Evolutionary conservation across 345 rosid species (phyloP).

Genomic region (Nephelium lappaceum): DNA sequence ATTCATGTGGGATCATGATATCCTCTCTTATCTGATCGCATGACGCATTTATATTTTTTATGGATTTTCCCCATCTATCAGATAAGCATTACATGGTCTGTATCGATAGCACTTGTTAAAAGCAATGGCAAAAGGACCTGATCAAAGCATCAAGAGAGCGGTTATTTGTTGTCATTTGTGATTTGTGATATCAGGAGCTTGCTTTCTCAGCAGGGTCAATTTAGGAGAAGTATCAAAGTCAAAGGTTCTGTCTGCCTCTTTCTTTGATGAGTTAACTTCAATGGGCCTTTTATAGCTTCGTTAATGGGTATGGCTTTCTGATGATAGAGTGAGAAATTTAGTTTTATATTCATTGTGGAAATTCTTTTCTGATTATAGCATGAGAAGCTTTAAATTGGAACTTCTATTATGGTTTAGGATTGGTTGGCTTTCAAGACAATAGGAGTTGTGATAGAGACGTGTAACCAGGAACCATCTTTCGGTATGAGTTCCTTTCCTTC

Average conservation of each 20-base stretch:
- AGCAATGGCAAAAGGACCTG: constrained; percentile 63
- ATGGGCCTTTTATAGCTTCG: too few species aligned
- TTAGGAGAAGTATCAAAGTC: neutral
- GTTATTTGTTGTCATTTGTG: constrained; percentile 53
- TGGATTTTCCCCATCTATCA: neutral
- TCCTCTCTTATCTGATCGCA: neutral
- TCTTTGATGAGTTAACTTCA: constrained; percentile 65
- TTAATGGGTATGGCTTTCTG: too few species aligned
- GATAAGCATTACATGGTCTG: constrained; percentile 21
- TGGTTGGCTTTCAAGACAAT: too few species aligned
- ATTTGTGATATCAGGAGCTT: constrained; percentile 42
- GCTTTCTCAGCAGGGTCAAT: constrained; percentile 28
- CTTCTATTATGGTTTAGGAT: too few species aligned
- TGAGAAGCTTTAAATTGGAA: too few species aligned
- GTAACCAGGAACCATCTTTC: too few species aligned
- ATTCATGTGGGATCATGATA: neutral
- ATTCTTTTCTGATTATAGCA: too few species aligned
- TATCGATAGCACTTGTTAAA: constrained; percentile 55
- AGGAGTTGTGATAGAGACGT: too few species aligned
- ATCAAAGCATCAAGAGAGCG: constrained; percentile 67
- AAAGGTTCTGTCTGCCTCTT: constrained; percentile 60
- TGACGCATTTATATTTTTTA: neutral
- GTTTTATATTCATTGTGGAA: too few species aligned
- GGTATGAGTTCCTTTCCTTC: too few species aligned
- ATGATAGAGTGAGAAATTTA: too few species aligned